Percentiles rank a stretch among this genome's conserved stretches.
Conservation (phyloP, 208 protist genomes). For the Trypanosoma scelopori region DNA sequence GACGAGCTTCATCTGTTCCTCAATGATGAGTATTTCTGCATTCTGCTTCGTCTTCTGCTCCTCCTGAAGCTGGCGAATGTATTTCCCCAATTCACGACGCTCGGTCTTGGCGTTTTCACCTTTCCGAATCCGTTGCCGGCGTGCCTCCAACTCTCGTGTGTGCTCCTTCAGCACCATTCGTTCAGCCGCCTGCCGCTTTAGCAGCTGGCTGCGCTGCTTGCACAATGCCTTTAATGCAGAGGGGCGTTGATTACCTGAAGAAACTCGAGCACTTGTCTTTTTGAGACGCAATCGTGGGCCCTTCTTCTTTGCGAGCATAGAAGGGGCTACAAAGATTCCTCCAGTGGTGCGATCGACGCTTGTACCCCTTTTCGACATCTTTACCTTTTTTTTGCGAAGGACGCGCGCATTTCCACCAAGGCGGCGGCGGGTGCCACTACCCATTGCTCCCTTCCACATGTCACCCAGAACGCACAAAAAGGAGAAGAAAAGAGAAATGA, state of each 20-base stretch:
- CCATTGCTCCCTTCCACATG: constrained; percentile 21
- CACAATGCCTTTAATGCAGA: constrained; percentile 26
- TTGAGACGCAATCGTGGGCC: constrained; percentile 24
- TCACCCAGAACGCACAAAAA: constrained; percentile 6
- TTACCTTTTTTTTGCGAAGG: constrained; percentile 43
- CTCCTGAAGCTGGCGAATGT: constrained; percentile 80
- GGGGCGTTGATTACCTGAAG: not conserved
- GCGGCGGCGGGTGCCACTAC: constrained; percentile 11
- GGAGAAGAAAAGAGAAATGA: constrained; percentile 16
- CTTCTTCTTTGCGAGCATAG: constrained; percentile 11
- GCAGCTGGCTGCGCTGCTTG: constrained; percentile 50
- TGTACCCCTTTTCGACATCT: constrained; percentile 32
- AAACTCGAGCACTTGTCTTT: constrained; percentile 3
- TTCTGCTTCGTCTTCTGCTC: constrained; percentile 79
- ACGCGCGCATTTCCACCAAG: constrained; percentile 30
- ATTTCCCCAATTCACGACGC: constrained; percentile 86
- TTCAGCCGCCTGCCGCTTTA: constrained; percentile 78
- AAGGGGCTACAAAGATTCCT: no score
- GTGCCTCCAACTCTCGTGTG: constrained; percentile 65
- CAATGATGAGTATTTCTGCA: constrained; percentile 57
- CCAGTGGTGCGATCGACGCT: not conserved
- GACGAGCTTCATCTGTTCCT: constrained; percentile 57
- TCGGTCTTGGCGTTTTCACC: constrained; percentile 80
- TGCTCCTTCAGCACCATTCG: constrained; percentile 86
- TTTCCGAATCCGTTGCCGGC: constrained; percentile 56